Base-by-base conservation (phyloP, 2,329 filamentous ascomycete genomes). In the Aaosphaeria arxii region DNA sequence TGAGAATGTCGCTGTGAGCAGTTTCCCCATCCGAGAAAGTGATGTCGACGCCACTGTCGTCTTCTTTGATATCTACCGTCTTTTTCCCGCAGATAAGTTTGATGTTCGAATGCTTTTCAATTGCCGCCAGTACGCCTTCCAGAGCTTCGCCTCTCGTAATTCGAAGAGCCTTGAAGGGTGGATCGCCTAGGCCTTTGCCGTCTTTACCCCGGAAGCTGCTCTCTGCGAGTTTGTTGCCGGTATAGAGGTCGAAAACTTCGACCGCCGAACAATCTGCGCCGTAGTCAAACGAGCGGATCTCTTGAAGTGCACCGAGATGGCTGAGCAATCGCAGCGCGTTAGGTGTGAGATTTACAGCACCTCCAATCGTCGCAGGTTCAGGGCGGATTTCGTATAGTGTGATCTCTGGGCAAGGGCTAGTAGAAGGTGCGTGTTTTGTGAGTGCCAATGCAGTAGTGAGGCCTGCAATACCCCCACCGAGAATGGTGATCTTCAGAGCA, bases 281-380 rank as follows among this genome's bases (percentile, higher is more conserved):
- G 50, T 74, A 75, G 36, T 70, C 58, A 29, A 58, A 49, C 30
- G 69, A 60, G 6, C 66, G 64, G 36, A 75, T 74, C 69, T 56
- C 77, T 69, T 54, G 74, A 64, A 52, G 76, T 4, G 78, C 62
- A 3, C 76, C 75, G 7, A 78, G 60, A 28, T 74, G 66, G 24
- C 66, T 64, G 3, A 86, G 69, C 2, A 86, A 64, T 1, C 81
- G 80, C 56, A 85, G 81, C 4, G 76, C 71, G 55, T 87, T 87
- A 0, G 84, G 82, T 0, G 80, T 78, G 9, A 86, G 61, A 54
- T 86, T 82, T 28, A 86, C 76, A 0, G 83, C 83, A 5, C 83
- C 82, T 0, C 83, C 83, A 1, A 75, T 74, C 0, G 74, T 74
- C 9, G 74, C 71, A 4, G 75, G 71, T 32, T 66, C 57, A 2